Evolutionary conservation across 768 basidiomycete species (phyloP).

Genomic region (Rhodotorula sphaerocarpa): DNA sequence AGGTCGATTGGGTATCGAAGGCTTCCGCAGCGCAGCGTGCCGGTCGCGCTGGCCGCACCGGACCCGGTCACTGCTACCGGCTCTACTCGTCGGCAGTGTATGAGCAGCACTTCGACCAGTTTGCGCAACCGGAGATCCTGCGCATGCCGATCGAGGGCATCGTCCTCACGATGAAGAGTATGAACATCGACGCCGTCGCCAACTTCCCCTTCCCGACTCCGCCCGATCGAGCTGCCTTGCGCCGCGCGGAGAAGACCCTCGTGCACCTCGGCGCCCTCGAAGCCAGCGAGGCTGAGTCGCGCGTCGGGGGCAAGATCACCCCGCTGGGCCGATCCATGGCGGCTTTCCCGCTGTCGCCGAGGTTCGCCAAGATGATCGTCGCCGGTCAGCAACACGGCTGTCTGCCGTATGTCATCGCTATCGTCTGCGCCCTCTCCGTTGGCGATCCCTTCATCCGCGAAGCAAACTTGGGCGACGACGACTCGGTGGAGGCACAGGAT

Average conservation of each 20-base stretch:
- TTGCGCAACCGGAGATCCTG: constrained; percentile 81
- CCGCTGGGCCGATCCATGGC: constrained; percentile 87
- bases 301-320: constrained; percentile 61
- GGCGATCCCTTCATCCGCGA: constrained; percentile 93
- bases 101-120: constrained; percentile 82
- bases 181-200: constrained; percentile 91
- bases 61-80: constrained; percentile 95
- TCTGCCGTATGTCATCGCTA: constrained; percentile 78
- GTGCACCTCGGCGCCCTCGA: constrained; percentile 74
- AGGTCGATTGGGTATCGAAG: constrained; percentile 87
- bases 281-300: constrained; percentile 24
- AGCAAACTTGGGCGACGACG: constrained; percentile 49
- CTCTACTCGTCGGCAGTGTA: constrained; percentile 91
- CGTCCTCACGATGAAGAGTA: constrained; percentile 95
- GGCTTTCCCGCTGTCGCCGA: constrained; percentile 82
- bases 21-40: constrained; percentile 89
- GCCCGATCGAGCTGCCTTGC: constrained; percentile 66
- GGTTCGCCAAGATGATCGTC: constrained; percentile 93
- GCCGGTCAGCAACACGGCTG: constrained; percentile 77
- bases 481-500: constrained; percentile 48
- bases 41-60: constrained; percentile 93
- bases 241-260: constrained; percentile 72
- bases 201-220: constrained; percentile 99
- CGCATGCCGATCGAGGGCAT: constrained; percentile 95
- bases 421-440: constrained; percentile 83